Conservation (phyloP, 768 basidiomycete species). For the Pleurotus sapidus region DNA sequence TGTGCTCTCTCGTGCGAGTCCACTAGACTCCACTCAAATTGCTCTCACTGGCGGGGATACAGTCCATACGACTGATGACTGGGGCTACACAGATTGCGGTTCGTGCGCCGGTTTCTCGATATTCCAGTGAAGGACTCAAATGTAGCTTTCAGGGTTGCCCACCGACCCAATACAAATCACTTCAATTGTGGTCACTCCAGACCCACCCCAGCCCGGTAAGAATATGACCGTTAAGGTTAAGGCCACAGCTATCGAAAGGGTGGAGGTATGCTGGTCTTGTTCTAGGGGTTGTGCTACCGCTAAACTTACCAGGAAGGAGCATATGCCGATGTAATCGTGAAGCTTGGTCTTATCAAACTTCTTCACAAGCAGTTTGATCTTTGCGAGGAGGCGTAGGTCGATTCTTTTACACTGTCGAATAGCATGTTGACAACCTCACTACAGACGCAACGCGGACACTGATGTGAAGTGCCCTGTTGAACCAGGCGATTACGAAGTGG, state of each 20-base stretch:
- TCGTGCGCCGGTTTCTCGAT: background rate
- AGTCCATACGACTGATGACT: slow-evolving; percentile 39
- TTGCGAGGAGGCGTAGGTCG: slow-evolving; percentile 89
- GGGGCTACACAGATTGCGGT: slow-evolving; percentile 41
- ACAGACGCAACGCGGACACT: slow-evolving; percentile 71
- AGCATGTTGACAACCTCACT: slow-evolving; percentile 6
- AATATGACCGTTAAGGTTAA: slow-evolving; percentile 83
- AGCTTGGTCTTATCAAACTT: slow-evolving; percentile 92
- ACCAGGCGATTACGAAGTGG: slow-evolving; percentile 65
- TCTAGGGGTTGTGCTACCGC: background rate
- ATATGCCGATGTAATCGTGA: slow-evolving; percentile 85
- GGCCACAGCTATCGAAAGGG: slow-evolving; percentile 51
- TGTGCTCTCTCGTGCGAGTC: slow-evolving; percentile 15
- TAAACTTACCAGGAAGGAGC: slow-evolving; percentile 71
- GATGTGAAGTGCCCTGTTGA: slow-evolving; percentile 83
- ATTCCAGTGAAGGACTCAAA: slow-evolving; percentile 8
- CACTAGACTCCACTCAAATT: slow-evolving; percentile 17
- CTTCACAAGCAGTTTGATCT: slow-evolving; percentile 81
- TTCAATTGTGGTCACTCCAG: slow-evolving; percentile 73
- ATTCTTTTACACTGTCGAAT: background rate
- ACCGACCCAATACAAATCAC: slow-evolving; percentile 57
- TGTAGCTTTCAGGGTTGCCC: slow-evolving; percentile 34
- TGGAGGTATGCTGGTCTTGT: slow-evolving; percentile 52
- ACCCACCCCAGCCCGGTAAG: slow-evolving; percentile 87
- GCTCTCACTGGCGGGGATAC: slow-evolving; percentile 22